Conservation (phyloP, 192 early-diverging fungal species). For the Gryganskiella cystojenkinii region DNA sequence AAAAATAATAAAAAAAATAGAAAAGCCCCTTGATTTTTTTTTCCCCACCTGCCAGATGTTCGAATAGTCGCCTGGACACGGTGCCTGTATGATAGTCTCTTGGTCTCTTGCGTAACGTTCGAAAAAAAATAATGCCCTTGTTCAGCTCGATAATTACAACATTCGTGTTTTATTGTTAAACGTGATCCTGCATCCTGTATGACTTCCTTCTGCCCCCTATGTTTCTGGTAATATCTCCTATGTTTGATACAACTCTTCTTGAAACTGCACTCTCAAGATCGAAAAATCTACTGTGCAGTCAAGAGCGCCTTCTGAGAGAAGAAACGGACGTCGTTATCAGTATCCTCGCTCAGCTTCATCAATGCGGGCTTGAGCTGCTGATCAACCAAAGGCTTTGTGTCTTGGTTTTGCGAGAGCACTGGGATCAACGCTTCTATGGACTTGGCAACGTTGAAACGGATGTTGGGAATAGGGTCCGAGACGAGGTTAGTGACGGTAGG, state of each 20-base stretch:
- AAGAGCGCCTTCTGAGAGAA: constrained; percentile 85
- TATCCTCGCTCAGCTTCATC: constrained; percentile 85
- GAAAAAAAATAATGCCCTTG: too few species aligned
- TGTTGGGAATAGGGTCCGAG: constrained; percentile 97
- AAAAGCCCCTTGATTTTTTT: too few species aligned
- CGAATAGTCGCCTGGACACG: too few species aligned
- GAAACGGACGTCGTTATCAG: constrained; percentile 94
- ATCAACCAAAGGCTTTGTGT: constrained; percentile 68
- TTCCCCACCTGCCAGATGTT: too few species aligned
- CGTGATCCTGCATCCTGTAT: not conserved
- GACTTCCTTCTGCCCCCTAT: too few species aligned
- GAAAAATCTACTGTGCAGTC: too few species aligned
- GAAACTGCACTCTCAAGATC: too few species aligned
- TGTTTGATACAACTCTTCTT: too few species aligned
- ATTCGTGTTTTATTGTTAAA: not conserved
- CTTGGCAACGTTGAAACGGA: constrained; percentile 99
- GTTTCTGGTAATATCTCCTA: too few species aligned
- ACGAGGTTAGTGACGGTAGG: constrained; percentile 88
- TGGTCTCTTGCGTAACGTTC: too few species aligned
- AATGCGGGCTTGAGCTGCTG: constrained; percentile 86
- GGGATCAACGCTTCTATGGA: constrained; percentile 87
- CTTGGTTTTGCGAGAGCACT: constrained; percentile 73
- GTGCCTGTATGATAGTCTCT: too few species aligned
- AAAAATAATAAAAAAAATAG: too few species aligned
- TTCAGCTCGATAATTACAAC: not conserved